Conservation (phyloP, 2,329 filamentous ascomycete species). For the Esteya vermicola region DNA sequence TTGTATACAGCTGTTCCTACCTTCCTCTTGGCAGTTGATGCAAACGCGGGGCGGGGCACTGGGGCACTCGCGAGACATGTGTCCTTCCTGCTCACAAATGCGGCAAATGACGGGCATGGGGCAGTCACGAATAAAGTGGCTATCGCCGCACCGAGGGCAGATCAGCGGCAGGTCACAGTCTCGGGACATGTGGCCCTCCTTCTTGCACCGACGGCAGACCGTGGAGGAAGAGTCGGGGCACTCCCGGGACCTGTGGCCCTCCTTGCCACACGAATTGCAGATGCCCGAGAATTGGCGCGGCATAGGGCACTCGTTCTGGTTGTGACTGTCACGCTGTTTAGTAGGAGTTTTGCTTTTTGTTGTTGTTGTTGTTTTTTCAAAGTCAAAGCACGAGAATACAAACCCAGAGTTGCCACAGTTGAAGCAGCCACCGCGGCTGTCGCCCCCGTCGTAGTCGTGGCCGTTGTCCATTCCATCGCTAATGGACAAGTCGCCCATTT, state of each 20-base stretch:
- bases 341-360: no score
- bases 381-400: neutral
- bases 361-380: no score
- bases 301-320: conserved; percentile 47
- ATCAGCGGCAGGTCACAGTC: conserved; percentile 41
- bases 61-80: conserved; percentile 40
- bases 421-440: neutral
- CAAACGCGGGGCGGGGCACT: conserved; percentile 38
- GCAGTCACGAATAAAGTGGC: conserved; percentile 39
- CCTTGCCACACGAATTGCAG: conserved; percentile 27
- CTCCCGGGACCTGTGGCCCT: conserved; percentile 37
- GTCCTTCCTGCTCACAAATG: conserved; percentile 31
- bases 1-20: conserved; percentile 22
- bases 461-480: neutral
- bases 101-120: conserved; percentile 19
- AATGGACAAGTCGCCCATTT: no score
- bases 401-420: conserved; percentile 1
- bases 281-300: conserved; percentile 24
- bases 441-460: neutral
- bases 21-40: conserved; percentile 46
- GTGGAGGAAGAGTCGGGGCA: conserved; percentile 26
- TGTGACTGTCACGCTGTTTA: conserved; percentile 29
- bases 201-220: conserved; percentile 26
- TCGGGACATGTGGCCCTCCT: conserved; percentile 38
- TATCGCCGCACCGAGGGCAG: conserved; percentile 31